Evolutionary conservation across 345 rosid species (phyloP).

Genomic region (Brassica napus): DNA sequence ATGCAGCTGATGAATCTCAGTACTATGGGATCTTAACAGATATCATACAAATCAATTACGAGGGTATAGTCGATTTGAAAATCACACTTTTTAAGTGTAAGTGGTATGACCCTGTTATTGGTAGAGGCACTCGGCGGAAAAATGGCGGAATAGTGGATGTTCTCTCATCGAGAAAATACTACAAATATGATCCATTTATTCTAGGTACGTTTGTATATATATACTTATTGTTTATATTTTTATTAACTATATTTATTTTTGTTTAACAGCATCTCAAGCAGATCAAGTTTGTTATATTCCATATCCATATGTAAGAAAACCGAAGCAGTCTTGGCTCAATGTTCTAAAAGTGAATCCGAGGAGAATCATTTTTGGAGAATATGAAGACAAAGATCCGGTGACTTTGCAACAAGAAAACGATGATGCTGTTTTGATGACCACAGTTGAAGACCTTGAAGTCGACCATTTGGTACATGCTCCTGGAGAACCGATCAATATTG

Average conservation of each 20-base stretch:
- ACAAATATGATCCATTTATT: background rate
- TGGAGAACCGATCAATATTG: background rate
- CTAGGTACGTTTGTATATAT: background rate
- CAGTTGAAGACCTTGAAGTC: background rate
- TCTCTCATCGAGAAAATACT: background rate
- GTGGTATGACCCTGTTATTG: background rate
- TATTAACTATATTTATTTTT: too few relatives aligned
- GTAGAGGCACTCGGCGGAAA: background rate
- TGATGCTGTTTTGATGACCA: background rate
- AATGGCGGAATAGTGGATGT: background rate
- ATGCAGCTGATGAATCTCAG: background rate
- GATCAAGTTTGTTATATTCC: too few relatives aligned
- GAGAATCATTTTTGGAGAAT: background rate
- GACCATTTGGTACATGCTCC: background rate
- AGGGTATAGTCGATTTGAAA: background rate
- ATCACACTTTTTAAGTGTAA: background rate
- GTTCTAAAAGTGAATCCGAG: too few relatives aligned
- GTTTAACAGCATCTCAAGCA: too few relatives aligned
- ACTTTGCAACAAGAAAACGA: background rate
- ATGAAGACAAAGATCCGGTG: background rate
- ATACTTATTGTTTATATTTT: too few relatives aligned
- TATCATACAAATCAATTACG: background rate
- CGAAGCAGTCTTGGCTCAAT: too few relatives aligned
- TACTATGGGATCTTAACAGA: background rate
- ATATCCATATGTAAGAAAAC: too few relatives aligned